Evolutionary conservation across 352 stramenopile genomes (phyloP).

Genomic region (Pythium utonaiense): DNA sequence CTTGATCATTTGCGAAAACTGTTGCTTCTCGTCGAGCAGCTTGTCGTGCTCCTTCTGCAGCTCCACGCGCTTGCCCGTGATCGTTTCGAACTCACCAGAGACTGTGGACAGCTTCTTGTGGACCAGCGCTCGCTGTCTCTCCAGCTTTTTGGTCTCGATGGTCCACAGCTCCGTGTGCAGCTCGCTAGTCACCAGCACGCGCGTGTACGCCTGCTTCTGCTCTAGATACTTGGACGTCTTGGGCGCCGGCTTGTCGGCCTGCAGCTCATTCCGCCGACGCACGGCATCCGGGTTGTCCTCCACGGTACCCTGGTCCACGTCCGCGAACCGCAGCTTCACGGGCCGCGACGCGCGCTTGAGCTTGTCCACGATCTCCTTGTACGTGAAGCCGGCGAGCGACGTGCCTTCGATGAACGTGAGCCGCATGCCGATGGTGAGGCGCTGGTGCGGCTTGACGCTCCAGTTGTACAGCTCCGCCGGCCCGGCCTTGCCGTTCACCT

Average conservation of each 20-base stretch:
- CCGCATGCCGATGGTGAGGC: conserved; percentile 80
- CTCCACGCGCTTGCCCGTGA: conserved; percentile 58
- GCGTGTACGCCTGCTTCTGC: conserved; percentile 80
- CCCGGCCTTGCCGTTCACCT: conserved; percentile 81
- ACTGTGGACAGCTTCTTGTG: conserved; percentile 74
- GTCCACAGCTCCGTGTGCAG: conserved; percentile 82
- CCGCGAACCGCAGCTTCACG: conserved; percentile 76
- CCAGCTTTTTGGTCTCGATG: conserved; percentile 83
- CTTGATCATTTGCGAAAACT: conserved; percentile 75
- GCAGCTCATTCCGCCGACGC: conserved; percentile 15
- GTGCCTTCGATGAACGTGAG: conserved; percentile 74
- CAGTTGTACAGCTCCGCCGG: conserved; percentile 87
- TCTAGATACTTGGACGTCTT: conserved; percentile 62
- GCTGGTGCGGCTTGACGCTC: conserved; percentile 82
- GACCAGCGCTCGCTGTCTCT: conserved; percentile 43
- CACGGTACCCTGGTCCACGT: conserved; percentile 73
- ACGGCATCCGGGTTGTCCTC: conserved; percentile 58
- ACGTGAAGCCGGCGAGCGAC: conserved; percentile 68
- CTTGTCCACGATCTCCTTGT: conserved; percentile 79
- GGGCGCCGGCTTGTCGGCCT: conserved; percentile 19
- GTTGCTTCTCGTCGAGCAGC: conserved; percentile 63
- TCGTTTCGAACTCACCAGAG: conserved; percentile 58
- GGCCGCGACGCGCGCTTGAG: conserved; percentile 69
- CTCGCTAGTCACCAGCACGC: conserved; percentile 75
- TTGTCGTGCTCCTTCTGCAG: conserved; percentile 75